Percentiles rank a stretch among this genome's conserved stretches.
Evolutionary conservation across 306 rosid genomes (phyloP).

Genomic region (Crotalaria pallida): DNA sequence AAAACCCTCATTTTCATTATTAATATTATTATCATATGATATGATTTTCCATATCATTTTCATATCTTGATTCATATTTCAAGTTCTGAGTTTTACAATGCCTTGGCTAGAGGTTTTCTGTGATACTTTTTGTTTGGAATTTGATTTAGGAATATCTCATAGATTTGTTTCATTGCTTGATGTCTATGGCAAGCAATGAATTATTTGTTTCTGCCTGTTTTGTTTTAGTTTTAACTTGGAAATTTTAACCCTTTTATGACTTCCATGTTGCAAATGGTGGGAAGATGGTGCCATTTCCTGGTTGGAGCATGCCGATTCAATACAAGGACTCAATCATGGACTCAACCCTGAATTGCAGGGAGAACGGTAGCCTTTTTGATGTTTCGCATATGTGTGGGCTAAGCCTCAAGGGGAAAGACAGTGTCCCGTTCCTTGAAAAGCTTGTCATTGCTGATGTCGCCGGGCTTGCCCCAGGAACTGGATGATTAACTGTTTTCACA

Average conservation of each 20-base stretch:
- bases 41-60: not conserved
- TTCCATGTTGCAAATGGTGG: slow-evolving; percentile 79
- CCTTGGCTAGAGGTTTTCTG: too few species aligned
- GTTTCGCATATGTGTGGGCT: slow-evolving; percentile 90
- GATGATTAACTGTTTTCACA: slow-evolving; percentile 78
- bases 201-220: too few species aligned
- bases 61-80: not conserved
- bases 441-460: slow-evolving; percentile 90
- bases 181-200: too few species aligned
- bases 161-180: too few species aligned
- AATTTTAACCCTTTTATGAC: slow-evolving; percentile 36
- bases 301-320: slow-evolving; percentile 96
- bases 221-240: too few species aligned
- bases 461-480: slow-evolving; percentile 66
- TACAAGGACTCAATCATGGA: slow-evolving; percentile 90
- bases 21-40: not conserved
- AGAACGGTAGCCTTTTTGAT: slow-evolving; percentile 77
- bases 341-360: slow-evolving; percentile 73
- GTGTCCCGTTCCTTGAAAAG: slow-evolving; percentile 62
- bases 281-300: slow-evolving; percentile 93
- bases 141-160: too few species aligned
- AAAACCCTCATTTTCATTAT: not conserved
- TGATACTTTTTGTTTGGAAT: too few species aligned
- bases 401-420: slow-evolving; percentile 80
- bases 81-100: too few species aligned